Percentiles rank a stretch among this genome's conserved stretches.
Evolutionary conservation across 306 rosid genomes (phyloP).

Genomic region (Hippophae rhamnoides): DNA sequence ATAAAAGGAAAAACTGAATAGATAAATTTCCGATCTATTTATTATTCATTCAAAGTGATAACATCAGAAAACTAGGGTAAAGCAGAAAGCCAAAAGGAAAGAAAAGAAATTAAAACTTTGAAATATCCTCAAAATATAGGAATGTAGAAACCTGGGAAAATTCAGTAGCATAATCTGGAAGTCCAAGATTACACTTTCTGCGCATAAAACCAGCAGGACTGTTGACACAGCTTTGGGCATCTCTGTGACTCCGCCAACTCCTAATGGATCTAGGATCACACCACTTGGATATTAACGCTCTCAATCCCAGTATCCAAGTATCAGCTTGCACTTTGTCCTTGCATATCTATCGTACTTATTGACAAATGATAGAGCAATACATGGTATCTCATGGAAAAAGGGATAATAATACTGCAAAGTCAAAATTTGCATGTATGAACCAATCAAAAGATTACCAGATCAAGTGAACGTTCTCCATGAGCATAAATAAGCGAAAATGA

Average conservation of each 20-base stretch:
- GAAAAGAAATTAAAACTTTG: not conserved
- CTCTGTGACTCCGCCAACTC: slow-evolving; percentile 54
- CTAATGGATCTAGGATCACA: slow-evolving; percentile 36
- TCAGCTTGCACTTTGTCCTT: slow-evolving; percentile 74
- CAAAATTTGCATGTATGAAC: not conserved
- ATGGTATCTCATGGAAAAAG: not conserved
- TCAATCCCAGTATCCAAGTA: slow-evolving; percentile 73
- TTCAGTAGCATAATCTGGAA: slow-evolving; percentile 46
- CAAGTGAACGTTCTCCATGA: slow-evolving; percentile 66
- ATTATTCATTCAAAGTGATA: too few relatives aligned
- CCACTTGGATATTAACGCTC: slow-evolving; percentile 45
- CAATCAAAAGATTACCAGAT: slow-evolving; percentile 45
- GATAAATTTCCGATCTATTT: too few relatives aligned
- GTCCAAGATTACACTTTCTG: slow-evolving; percentile 75
- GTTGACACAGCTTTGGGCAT: slow-evolving; percentile 63
- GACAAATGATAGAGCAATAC: not conserved
- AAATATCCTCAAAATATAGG: not conserved
- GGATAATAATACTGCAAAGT: not conserved
- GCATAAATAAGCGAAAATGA: slow-evolving; percentile 67
- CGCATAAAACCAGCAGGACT: slow-evolving; percentile 76
- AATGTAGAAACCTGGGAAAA: slow-evolving; percentile 53
- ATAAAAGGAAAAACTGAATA: not conserved
- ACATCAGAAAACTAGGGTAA: not conserved
- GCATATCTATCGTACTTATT: slow-evolving; percentile 44
- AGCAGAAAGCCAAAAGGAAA: not conserved